A percentile compares a stretch with the other conserved stretches of the same genome.
Conservation (phyloP, 1,139 yeast genomes). For the Geotrichum carabidarum region DNA sequence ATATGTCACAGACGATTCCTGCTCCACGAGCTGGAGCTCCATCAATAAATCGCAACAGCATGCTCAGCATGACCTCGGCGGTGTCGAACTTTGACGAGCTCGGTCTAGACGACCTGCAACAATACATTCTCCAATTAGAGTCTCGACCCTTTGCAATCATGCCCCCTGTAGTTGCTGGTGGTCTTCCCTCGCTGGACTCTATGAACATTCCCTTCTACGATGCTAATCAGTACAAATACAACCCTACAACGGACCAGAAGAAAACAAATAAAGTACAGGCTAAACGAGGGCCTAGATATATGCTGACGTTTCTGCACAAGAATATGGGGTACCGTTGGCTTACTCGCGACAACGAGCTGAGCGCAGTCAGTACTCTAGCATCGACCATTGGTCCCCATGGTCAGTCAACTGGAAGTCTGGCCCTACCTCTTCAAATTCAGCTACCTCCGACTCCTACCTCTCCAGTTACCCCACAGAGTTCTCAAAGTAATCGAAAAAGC, state of each 20-base stretch:
- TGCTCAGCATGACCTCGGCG: neutral
- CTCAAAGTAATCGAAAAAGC: too few species aligned
- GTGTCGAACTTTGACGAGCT: neutral
- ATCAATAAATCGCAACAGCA: neutral
- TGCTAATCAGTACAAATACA: neutral
- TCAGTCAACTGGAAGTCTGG: too few species aligned
- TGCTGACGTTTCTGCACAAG: neutral
- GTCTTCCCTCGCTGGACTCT: neutral
- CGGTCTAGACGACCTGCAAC: neutral
- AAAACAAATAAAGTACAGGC: neutral
- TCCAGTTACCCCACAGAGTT: too few species aligned
- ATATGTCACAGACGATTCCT: too few species aligned
- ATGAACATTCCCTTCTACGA: slow-evolving; percentile 2
- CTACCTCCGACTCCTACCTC: too few species aligned
- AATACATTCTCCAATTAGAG: neutral
- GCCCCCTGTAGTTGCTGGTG: neutral
- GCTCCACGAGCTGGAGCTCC: too few species aligned
- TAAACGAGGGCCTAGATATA: neutral
- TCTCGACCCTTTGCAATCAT: neutral
- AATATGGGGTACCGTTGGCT: neutral
- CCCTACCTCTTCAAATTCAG: too few species aligned
- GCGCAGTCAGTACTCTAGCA: too few species aligned
- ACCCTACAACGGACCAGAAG: neutral
- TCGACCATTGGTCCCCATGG: too few species aligned
- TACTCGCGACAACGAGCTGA: too few species aligned